Base-by-base conservation (phyloP, 2,329 filamentous ascomycete species). In the Thermomyces lanuginosus region DNA sequence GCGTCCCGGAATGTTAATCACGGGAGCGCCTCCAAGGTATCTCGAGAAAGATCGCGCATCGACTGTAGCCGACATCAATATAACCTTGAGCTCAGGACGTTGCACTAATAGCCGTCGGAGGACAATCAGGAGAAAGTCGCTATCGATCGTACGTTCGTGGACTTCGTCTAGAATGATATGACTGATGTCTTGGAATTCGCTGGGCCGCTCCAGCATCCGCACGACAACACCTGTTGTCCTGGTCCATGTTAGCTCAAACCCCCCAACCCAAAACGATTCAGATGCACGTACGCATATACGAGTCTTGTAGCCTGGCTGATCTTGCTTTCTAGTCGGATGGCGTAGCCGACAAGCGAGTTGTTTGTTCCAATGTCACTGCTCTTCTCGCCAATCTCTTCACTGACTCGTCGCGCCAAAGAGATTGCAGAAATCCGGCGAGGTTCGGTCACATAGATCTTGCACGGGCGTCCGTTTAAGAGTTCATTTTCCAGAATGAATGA, bases 111-210 rank as follows among this genome's bases (percentile, higher is more conserved):
- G 61, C 35, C 84, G 78, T 45, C 81, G 81, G 26, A 98, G 65
- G 1, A 95, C 79, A 39, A 98, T 89, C 9, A 98, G 64, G 17
- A 98, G 61, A 48, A 98, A 93, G 49, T 98, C 89, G 30, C 84
- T 92, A 47, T 98, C 89, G 40, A 98, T 95, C 8, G 82, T 80
- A 35, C 86, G 73, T 51, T 98, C 89, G 46, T 98, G 89, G 2
- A 95, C 86, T 53, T 98, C 89, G 45, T 98, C 89, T n/a, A 98
- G 72, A 23, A 98, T 73, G 33, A 98, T 59, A 55, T 95, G 89
- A 0, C 86, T 92, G 27, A 98, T 75, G 36, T 93, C 86, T 31
- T 72, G 69, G 22, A 98, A 67, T 30, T 91, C 78, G 36, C 82
- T 78, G 0, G 81, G 79, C 6, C 76, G 76, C 51, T 98, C 89